Evolutionary conservation across 1,139 yeast genomes (phyloP).

Genomic region (Spathaspora sp.): DNA sequence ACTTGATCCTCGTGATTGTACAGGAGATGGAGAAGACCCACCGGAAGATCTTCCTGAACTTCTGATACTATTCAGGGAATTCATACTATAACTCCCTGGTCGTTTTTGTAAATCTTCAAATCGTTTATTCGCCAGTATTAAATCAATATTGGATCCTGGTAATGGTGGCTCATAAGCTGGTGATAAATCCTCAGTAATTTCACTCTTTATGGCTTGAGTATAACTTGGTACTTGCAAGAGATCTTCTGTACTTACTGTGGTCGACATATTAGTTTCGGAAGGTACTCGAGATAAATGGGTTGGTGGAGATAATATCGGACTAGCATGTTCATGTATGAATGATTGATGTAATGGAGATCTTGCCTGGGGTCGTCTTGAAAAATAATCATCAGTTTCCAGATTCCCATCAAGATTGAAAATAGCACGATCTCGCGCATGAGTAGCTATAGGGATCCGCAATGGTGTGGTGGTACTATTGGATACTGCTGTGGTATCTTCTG

Average conservation of each 20-base stretch:
- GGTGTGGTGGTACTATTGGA: slow-evolving; percentile 2
- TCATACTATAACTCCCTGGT: neutral
- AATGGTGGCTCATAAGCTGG: slow-evolving; percentile 63
- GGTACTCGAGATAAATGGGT: slow-evolving; percentile 58
- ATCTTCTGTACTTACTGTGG: slow-evolving; percentile 12
- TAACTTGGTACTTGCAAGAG: slow-evolving; percentile 81
- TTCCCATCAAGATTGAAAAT: slow-evolving; percentile 45
- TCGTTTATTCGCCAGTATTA: slow-evolving; percentile 25
- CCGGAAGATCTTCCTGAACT: neutral
- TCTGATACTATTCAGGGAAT: neutral
- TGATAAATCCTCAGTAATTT: slow-evolving; percentile 51
- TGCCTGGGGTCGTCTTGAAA: slow-evolving; percentile 11
- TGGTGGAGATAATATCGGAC: slow-evolving; percentile 49
- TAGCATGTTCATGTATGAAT: slow-evolving; percentile 10
- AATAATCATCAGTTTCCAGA: slow-evolving; percentile 26
- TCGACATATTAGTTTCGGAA: slow-evolving; percentile 33
- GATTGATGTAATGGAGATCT: slow-evolving; percentile 13
- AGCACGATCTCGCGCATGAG: slow-evolving; percentile 28
- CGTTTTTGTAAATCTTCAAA: slow-evolving; percentile 18
- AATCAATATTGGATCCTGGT: slow-evolving; percentile 43
- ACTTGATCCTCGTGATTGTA: slow-evolving; percentile 22
- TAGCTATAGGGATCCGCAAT: neutral
- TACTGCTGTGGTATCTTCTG: slow-evolving; percentile 18
- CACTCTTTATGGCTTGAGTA: slow-evolving; percentile 64
- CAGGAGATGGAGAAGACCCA: neutral